Base-by-base conservation (phyloP, 2,329 filamentous ascomycete genomes). In the Aureobasidium melanogenum region DNA sequence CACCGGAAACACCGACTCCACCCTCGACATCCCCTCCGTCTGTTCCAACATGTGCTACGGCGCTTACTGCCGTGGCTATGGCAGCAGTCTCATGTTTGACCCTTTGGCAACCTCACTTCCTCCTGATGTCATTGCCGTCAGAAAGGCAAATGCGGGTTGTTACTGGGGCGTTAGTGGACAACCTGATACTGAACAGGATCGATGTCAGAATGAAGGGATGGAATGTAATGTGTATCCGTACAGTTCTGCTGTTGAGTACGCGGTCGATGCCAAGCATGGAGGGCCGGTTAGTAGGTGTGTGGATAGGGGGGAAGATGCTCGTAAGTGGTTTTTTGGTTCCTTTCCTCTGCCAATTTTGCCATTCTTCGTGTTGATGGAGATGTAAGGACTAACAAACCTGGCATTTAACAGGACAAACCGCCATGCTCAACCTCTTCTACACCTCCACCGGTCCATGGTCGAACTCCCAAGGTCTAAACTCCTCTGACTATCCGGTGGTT, bases 21-120 rank as follows among this genome's bases (percentile, higher is more conserved):
- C 8, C 24, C 28, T 41, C 10, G 26, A 55, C 24, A 55, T 43
- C 24, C 51, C 51, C 24, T 22, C n/a, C 26, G 51, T 43, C 22
- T 55, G 51, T 38, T 17, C 28, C n/a, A 55, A 55, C 38, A 55
- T 55, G 51, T 55, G 36, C 12, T 55, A 55, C 15, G 51, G 51
- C 24, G 51, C 51, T 5, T 55, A 30, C 17, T 55, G 51, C 12
- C 51, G 51, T 24, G 51, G 51, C 24, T 55, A 55, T 15, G 24
- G 51, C 24, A 43, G 10, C 15, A 22, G 22, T 2, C 17, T 55
- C 3, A 43, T 24, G 17, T 55, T 24, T 6, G 22, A 43, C 36
- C 26, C 15, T 19, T 10, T 19, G 6, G 50, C 34, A 22, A 22
- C 9, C 3, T 3, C 1, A 10, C 14, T 44, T 8, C 22, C 22